Conservation (phyloP, 2,329 filamentous ascomycete species). For the Aspergillus nomiae region DNA sequence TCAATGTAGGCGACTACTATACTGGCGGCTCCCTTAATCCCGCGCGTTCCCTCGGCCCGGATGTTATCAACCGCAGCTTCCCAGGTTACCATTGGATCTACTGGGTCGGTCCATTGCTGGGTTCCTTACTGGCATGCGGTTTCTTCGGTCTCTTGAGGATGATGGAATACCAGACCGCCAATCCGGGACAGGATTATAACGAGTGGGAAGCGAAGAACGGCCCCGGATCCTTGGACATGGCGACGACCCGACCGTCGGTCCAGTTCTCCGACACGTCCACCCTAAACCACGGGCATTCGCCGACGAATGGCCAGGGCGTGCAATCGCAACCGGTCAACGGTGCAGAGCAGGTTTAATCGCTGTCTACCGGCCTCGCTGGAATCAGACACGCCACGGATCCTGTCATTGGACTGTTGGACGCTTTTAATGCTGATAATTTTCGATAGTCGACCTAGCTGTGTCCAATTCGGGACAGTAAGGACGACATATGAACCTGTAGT, state of each 20-base stretch:
- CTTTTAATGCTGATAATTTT: no score
- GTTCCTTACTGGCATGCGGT: constrained; percentile 49
- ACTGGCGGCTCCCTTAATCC: constrained; percentile 54
- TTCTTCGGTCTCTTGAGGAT: constrained; percentile 54
- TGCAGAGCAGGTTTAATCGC: background rate
- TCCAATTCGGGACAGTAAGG: background rate
- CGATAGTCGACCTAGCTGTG: background rate
- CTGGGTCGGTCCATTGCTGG: constrained; percentile 51
- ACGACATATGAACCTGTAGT: background rate
- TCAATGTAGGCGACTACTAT: constrained; percentile 46
- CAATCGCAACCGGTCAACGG: background rate
- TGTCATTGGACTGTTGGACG: background rate
- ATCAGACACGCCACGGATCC: background rate
- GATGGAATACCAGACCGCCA: constrained; percentile 46
- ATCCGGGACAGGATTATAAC: constrained; percentile 59
- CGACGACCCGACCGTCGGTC: constrained; percentile 17
- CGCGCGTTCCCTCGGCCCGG: constrained; percentile 51
- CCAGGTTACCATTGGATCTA: constrained; percentile 55
- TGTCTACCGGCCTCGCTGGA: background rate
- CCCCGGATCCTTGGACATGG: constrained; percentile 22
- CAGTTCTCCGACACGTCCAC: constrained; percentile 18
- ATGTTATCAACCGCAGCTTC: constrained; percentile 49
- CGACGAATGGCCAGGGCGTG: background rate
- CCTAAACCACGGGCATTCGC: constrained; percentile 14
- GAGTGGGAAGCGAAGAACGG: constrained; percentile 32